Percentiles rank a stretch among this genome's conserved stretches.
phyloP scores from a whole-genome alignment of 352 stramenopile genomes.

The Thalassiosira hispida region DNA sequence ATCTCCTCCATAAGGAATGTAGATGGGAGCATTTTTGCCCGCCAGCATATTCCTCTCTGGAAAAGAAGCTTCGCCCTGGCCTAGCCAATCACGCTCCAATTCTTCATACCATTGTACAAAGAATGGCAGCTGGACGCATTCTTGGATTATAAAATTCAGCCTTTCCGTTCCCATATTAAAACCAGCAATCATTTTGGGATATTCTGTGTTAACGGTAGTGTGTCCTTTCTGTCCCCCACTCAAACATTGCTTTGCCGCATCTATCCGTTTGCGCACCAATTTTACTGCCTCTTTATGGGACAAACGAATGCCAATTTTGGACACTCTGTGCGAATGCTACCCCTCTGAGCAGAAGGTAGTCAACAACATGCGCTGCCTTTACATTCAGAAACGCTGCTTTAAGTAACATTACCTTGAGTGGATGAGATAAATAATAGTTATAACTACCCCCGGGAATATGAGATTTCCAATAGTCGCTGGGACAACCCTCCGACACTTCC shows the following conservation, averaged over 20 bases:
- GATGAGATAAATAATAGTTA: neutral
- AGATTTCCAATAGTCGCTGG: neutral
- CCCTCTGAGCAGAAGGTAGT: neutral
- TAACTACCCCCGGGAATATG: neutral
- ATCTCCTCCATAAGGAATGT: neutral
- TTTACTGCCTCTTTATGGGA: neutral
- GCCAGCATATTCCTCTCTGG: conserved; percentile 9
- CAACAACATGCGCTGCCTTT: conserved; percentile 3
- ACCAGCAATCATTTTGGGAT: neutral
- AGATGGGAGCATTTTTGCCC: conserved; percentile 6
- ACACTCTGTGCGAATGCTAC: neutral
- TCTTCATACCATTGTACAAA: conserved; percentile 8
- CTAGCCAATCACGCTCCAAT: neutral
- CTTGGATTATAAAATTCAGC: neutral
- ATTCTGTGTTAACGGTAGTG: conserved; percentile 2
- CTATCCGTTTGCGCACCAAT: neutral
- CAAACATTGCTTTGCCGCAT: neutral
- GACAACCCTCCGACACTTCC: neutral
- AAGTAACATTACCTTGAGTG: conserved; percentile 1
- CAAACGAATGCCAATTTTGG: neutral
- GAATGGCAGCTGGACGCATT: conserved; percentile 2
- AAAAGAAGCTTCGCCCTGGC: conserved; percentile 4
- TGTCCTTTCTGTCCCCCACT: neutral
- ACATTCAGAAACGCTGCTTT: conserved; percentile 5
- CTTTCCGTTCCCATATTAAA: neutral